Evolutionary conservation across 169 alveolate species (phyloP), one percentile per base, ranked within the genome.

Genomic region (Babesia sp.): DNA sequence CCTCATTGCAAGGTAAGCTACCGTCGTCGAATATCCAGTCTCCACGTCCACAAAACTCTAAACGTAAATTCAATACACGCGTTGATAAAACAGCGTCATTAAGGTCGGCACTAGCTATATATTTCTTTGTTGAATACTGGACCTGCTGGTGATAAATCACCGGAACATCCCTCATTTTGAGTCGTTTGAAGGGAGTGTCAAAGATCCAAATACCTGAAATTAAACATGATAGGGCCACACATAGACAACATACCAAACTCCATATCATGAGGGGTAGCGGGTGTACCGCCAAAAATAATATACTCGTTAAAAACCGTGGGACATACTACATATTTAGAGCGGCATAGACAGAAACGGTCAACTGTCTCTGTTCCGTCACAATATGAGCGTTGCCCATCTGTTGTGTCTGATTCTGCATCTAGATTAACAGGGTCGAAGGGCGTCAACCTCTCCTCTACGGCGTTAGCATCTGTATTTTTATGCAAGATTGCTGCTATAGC

Each of bases 121-220:
- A 72, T 26, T 72, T 72, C 51, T 41, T 57, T 24, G 77, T 72
- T 42, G 83, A 60, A 26, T 72, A 72, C 68, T 72, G 83, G 20
- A 60, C 67, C 64, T 72, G 83, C 57, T 72, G 83, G 55, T 50
- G 68, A 46, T 59, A 72, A 14, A 72, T 20, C 8, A 45, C 57
- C 20, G 83, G 83, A 18, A 72, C 57, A 34, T 72, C 83, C 31
- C 64, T 46, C 59, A 72, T 50, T 37, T 50, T 57, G 2, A 45
- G 28, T 20, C 63, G 37, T 7, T 29, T 59, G 79, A 44, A 60
- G 31, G 68, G 63, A 41, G 73, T 41, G 56, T 72, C 73, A 39
- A 60, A 72, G 0, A 53, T 53, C 83, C 83, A 72, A 18, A 42
- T 5, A 16, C 83, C 83, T 72, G 36, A 0, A 16, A 18, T 31